Evolutionary conservation across 352 stramenopile species (phyloP).

Genomic region (Phytophthora brassicae): DNA sequence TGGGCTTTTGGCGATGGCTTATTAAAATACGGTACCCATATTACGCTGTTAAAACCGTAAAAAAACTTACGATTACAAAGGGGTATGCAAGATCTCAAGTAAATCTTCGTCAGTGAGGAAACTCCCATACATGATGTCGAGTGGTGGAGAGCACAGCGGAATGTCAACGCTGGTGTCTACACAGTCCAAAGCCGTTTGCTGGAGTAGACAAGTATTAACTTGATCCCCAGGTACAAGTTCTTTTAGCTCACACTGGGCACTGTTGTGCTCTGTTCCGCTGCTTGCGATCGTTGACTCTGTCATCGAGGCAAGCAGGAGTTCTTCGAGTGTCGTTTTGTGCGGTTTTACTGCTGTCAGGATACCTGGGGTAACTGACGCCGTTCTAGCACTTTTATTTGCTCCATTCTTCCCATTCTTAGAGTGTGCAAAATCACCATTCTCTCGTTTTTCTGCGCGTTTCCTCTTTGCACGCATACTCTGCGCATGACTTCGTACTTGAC

Average conservation of each 20-base stretch:
- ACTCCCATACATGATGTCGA: constrained; percentile 3
- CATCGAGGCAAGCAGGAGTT: constrained; percentile 14
- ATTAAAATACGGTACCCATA: too few relatives aligned
- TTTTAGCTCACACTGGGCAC: background rate
- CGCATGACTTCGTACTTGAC: constrained; percentile 23
- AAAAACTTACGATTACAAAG: too few relatives aligned
- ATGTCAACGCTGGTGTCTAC: background rate
- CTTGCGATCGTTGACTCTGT: background rate
- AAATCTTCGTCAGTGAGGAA: constrained; percentile 20
- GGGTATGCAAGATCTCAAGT: constrained; percentile 8
- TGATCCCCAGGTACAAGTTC: background rate
- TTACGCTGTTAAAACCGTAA: too few relatives aligned
- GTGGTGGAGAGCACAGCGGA: constrained; percentile 11
- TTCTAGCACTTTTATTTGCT: constrained; percentile 1
- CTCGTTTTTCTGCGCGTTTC: constrained; percentile 9
- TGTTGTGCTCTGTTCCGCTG: background rate
- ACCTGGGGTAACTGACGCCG: background rate
- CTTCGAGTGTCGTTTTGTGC: background rate
- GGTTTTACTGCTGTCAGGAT: background rate
- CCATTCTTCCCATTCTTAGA: background rate
- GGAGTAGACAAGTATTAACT: background rate
- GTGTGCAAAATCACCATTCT: background rate
- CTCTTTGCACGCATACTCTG: constrained; percentile 24
- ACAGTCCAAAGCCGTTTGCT: background rate
- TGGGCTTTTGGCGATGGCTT: background rate